Conservation (phyloP, 306 rosid species). For the Cicer bijugum region DNA sequence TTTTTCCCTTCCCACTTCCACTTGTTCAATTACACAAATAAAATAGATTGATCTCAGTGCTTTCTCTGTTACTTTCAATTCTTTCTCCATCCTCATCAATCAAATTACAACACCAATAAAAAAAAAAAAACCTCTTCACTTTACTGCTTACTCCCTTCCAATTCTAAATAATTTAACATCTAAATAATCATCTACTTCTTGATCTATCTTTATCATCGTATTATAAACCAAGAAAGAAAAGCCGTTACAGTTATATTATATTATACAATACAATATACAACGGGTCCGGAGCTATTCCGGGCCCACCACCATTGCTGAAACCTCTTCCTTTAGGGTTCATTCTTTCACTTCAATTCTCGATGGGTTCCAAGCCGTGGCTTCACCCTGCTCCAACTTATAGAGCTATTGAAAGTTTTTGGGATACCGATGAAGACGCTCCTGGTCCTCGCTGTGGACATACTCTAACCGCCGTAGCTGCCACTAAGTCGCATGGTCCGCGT, state of each 20-base stretch:
- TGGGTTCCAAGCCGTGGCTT: slow-evolving; percentile 95
- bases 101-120: too few relatives aligned
- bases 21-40: background rate
- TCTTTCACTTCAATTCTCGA: background rate
- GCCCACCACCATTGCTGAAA: slow-evolving; percentile 47
- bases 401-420: slow-evolving; percentile 71
- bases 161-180: background rate
- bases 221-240: background rate
- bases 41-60: background rate
- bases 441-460: slow-evolving; percentile 96
- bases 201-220: slow-evolving; percentile 4
- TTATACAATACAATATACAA: background rate
- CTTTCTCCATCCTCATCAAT: too few relatives aligned
- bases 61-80: background rate
- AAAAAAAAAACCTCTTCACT: too few relatives aligned
- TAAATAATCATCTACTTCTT: background rate
- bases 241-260: background rate
- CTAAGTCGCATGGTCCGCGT: slow-evolving; percentile 81
- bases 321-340: slow-evolving; percentile 41
- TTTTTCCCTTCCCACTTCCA: background rate
- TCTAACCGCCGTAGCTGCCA: slow-evolving; percentile 88
- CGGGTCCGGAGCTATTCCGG: slow-evolving; percentile 58
- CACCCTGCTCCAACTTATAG: slow-evolving; percentile 88
- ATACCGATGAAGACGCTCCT: slow-evolving; percentile 85
- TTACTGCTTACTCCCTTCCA: background rate